Conservation (phyloP, 2,329 filamentous ascomycete species). For the Ceratocystis cubensis region DNA sequence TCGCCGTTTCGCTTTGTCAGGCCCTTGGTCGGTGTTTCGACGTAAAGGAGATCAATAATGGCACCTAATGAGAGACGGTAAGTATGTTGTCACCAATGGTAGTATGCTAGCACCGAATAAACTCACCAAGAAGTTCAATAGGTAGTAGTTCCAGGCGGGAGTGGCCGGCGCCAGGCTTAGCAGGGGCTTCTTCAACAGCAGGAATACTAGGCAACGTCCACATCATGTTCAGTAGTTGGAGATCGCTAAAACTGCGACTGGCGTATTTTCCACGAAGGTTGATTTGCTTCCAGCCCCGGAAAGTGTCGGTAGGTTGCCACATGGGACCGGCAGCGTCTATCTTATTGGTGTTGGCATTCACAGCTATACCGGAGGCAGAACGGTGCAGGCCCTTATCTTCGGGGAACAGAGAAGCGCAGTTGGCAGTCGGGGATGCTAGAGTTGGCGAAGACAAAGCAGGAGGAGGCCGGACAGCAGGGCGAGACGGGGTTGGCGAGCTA, state of each 20-base stretch:
- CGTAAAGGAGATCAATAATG: slow-evolving; percentile 61
- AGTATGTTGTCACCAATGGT: slow-evolving; percentile 12
- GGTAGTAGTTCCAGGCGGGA: slow-evolving; percentile 56
- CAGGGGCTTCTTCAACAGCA: slow-evolving; percentile 20
- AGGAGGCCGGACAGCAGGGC: slow-evolving; percentile 40
- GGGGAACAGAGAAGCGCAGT: not conserved
- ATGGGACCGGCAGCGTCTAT: slow-evolving; percentile 44
- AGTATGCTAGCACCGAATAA: not conserved
- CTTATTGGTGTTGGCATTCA: not conserved
- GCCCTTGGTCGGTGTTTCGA: slow-evolving; percentile 61
- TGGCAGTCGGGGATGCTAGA: not conserved
- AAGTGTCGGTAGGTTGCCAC: slow-evolving; percentile 46
- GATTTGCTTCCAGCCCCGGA: slow-evolving; percentile 52
- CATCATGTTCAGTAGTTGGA: slow-evolving; percentile 42
- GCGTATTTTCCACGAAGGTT: slow-evolving; percentile 45
- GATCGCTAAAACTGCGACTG: slow-evolving; percentile 49
- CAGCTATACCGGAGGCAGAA: not conserved
- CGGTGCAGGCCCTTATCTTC: not conserved
- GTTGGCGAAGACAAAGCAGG: slow-evolving; percentile 23
- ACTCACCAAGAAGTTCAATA: slow-evolving; percentile 57
- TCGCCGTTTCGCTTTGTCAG: slow-evolving; percentile 66
- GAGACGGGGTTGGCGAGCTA: slow-evolving; percentile 35
- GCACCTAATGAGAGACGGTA: slow-evolving; percentile 38
- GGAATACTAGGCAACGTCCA: slow-evolving; percentile 34
- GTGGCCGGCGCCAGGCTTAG: slow-evolving; percentile 30